These are phyloP conservation scores for Strigomonas oncopelti DNA, from an alignment of 208 protist genomes.

Conservation along the genomic window DNA sequence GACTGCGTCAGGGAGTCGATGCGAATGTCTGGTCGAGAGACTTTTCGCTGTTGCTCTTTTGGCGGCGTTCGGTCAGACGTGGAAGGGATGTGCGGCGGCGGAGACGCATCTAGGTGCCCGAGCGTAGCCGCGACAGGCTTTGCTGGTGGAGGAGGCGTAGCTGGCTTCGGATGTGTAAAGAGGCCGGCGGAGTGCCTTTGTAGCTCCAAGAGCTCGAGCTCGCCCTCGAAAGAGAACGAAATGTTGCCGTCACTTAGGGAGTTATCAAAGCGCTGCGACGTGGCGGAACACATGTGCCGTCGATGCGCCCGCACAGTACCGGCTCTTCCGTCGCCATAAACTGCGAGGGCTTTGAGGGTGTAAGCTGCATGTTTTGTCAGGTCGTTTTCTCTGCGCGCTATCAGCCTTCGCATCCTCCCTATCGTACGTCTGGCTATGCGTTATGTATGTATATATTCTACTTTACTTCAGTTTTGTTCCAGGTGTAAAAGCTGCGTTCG, in stretches of 20 bases:
- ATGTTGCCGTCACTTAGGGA: not conserved
- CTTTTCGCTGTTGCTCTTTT: too few species aligned
- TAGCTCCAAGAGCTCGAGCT: slow-evolving; percentile 11
- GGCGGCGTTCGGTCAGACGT: too few species aligned
- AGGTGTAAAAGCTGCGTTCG: too few species aligned
- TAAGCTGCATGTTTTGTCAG: not conserved
- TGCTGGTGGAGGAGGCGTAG: too few species aligned
- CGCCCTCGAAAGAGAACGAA: slow-evolving; percentile 7
- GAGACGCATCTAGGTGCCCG: too few species aligned
- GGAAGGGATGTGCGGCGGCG: too few species aligned
- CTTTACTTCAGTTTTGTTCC: not conserved
- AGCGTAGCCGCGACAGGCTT: too few species aligned
- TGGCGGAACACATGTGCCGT: not conserved
- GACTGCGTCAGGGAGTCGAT: too few species aligned
- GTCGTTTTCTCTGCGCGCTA: not conserved
- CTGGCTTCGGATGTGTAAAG: too few species aligned
- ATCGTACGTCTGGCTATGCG: not conserved
- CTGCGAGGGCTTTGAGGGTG: too few species aligned
- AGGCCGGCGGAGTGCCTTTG: not conserved
- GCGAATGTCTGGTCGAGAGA: not conserved
- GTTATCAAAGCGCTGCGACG: not conserved
- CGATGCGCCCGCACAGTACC: not conserved
- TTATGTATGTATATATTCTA: not conserved
- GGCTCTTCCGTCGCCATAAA: not conserved
- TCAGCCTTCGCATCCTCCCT: not conserved